Percentiles rank a stretch among this genome's conserved stretches.
These are phyloP conservation scores for Nitzschia sp. DNA, from an alignment of 108 stramenopile genomes.

Conservation along the genomic window DNA sequence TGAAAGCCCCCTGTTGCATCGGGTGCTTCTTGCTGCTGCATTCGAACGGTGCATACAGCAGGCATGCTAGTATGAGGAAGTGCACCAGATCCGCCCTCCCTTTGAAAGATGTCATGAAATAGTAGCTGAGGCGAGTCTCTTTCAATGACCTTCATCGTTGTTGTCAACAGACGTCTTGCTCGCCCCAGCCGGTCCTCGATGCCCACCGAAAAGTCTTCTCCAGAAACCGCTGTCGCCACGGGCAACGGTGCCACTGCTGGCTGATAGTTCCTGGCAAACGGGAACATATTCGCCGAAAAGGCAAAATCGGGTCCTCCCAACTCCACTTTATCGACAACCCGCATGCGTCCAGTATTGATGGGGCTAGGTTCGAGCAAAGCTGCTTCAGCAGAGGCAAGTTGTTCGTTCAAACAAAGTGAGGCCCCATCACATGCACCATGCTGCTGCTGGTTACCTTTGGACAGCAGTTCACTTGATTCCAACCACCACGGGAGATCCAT, in stretches of 20 bases:
- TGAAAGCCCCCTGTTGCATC: not conserved
- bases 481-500: too few relatives aligned
- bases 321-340: not conserved
- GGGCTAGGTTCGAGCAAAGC: conserved; percentile 9
- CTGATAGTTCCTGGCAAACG: not conserved
- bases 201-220: not conserved
- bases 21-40: not conserved
- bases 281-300: not conserved
- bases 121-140: too few relatives aligned
- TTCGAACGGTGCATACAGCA: too few relatives aligned
- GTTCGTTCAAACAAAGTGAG: too few relatives aligned
- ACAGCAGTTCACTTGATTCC: too few relatives aligned
- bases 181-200: not conserved
- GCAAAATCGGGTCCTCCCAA: too few relatives aligned
- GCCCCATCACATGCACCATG: too few relatives aligned
- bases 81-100: too few relatives aligned
- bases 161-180: not conserved
- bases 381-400: not conserved
- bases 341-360: not conserved
- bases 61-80: too few relatives aligned
- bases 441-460: too few relatives aligned
- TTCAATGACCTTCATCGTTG: not conserved
- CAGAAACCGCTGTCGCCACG: not conserved
- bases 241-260: not conserved
- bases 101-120: too few relatives aligned